Evolutionary conservation across 75 land plant genomes (phyloP).

Genomic region (Pinus albicaulis): DNA sequence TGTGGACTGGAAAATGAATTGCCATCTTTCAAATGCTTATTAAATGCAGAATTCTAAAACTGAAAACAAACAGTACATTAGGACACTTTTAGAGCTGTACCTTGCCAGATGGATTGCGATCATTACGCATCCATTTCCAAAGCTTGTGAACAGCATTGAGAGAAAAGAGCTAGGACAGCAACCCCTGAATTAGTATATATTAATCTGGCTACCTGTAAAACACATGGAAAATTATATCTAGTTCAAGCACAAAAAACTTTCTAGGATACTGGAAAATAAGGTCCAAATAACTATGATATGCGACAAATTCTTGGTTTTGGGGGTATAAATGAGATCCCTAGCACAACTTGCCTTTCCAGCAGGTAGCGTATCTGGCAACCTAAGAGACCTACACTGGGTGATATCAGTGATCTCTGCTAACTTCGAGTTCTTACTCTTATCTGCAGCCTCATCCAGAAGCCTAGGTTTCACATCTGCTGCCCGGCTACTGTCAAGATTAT

Average conservation of each 20-base stretch:
- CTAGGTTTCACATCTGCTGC: conserved; percentile 74
- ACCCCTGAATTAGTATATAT: conserved; percentile 72
- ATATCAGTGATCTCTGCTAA: conserved; percentile 57
- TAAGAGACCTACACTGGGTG: conserved; percentile 45
- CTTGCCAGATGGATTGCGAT: conserved; percentile 43
- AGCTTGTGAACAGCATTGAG: conserved; percentile 69
- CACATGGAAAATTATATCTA: background rate
- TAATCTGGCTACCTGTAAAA: conserved; percentile 41
- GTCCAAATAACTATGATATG: no score
- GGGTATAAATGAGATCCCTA: no score
- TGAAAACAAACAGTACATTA: no score
- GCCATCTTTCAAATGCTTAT: no score
- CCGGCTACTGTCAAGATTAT: conserved; percentile 40
- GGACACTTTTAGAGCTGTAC: conserved; percentile 10
- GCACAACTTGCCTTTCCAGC: conserved; percentile 40
- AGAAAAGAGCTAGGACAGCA: conserved; percentile 55
- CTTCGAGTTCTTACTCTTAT: conserved; percentile 67
- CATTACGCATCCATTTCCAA: conserved; percentile 73
- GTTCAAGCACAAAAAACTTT: background rate
- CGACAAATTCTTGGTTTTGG: no score
- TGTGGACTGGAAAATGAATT: conserved; percentile 43
- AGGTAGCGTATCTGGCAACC: conserved; percentile 49
- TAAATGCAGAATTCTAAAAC: no score
- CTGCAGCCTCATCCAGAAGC: conserved; percentile 52
- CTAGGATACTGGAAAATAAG: no score